phyloP scores from a whole-genome alignment of 78 protist species.

The Protostelium mycophagum region DNA sequence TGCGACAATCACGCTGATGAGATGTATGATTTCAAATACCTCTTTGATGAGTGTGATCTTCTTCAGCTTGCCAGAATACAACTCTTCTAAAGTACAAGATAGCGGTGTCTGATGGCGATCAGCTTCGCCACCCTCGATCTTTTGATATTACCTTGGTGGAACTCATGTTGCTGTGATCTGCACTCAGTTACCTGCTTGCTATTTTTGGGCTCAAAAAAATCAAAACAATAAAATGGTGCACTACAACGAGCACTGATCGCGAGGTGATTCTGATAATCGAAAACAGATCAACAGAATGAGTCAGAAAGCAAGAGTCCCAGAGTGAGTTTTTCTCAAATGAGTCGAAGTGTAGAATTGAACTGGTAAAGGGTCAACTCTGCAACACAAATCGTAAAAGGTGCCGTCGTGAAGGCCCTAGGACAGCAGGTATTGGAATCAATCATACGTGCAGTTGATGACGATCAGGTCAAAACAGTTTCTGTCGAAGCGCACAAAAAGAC shows the following conservation, averaged over 20 bases:
- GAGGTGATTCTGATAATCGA: too few relatives aligned
- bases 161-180: too few relatives aligned
- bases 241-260: too few relatives aligned
- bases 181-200: too few relatives aligned
- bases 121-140: too few relatives aligned
- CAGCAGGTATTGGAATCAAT: not conserved
- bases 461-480: not conserved
- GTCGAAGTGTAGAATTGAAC: not conserved
- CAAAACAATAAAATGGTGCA: too few relatives aligned
- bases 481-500: not conserved
- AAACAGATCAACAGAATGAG: slow-evolving; percentile 1
- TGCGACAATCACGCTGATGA: not conserved
- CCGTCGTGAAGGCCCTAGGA: not conserved
- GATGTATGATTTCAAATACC: not conserved
- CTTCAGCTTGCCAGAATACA: not conserved
- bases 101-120: too few relatives aligned
- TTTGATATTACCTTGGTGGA: too few relatives aligned
- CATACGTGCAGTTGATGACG: too few relatives aligned
- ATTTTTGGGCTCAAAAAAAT: too few relatives aligned
- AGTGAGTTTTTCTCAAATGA: not conserved
- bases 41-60: not conserved
- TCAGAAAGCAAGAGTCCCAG: not conserved
- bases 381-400: not conserved
- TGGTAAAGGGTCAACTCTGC: not conserved
- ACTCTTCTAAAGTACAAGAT: not conserved